Base-by-base conservation (phyloP, 1,284 basidiomycete genomes). In the Singerocomus rubriflavus region DNA sequence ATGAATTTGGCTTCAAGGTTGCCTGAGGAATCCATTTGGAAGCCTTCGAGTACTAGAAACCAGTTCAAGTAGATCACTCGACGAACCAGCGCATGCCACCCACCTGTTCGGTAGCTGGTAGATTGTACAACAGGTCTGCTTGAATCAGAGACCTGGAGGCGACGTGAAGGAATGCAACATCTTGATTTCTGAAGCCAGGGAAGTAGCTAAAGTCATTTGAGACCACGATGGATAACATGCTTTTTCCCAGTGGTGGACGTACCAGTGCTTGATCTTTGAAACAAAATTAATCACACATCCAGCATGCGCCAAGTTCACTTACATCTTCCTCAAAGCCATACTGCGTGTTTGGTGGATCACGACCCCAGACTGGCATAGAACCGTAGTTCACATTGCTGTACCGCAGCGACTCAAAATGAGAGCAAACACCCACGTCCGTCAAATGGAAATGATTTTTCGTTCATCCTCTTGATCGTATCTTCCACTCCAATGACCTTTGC, bases 101-200 rank as follows among this genome's bases (percentile, higher is more conserved):
- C 32, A 88, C 89, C 73, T 98, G 94, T 69, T 98, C 95, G 0
- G 70, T 85, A 5, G 82, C 77, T 0, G 94, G 94, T 6, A 98
- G 74, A 71, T 98, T 98, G 75, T 96, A 86, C 5, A 98, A 67
- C 39, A 98, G 73, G 67, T 99, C 96, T 1, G 91, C 96, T 65
- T 90, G 76, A 50, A 98, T 80, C 48, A 98, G 73, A 0, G 88
- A 85, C 65, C 85, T 90, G 13, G 84, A 88, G 0, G 83, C 78
- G 13, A 76, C 72, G 65, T 98, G 96, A 55, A 90, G 80, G 68
- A 95, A 97, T 0, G 91, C 91, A 14, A 97, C 82, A 56, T 98
- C 96, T 65, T 92, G 85, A 67, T 93, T 95, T 58, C 74, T 74
- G 68, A 88, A 85, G 0, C 91, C 88, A 12, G 88, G 78, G 62